phyloP scores from a whole-genome alignment of 345 rosid genomes.

The Melaleuca alternifolia region DNA sequence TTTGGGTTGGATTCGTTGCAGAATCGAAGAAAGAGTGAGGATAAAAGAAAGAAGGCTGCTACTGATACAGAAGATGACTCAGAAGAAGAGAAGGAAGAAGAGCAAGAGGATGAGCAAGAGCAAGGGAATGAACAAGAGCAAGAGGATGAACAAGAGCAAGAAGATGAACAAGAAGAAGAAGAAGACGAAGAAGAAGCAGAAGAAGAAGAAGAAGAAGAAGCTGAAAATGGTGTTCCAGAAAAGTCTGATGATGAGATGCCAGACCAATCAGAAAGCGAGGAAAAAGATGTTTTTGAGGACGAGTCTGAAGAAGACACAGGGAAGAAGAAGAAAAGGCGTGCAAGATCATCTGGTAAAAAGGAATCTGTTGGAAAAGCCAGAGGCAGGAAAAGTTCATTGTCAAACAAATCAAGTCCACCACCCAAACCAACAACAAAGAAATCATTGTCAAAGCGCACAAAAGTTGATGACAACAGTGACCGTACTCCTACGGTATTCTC shows the following conservation, averaged over 20 bases:
- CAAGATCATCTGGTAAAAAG: slow-evolving; percentile 30
- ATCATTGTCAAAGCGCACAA: slow-evolving; percentile 29
- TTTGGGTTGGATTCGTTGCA: slow-evolving; percentile 10
- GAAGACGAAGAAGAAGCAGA: not conserved
- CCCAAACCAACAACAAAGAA: slow-evolving; percentile 39
- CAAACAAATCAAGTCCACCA: slow-evolving; percentile 32
- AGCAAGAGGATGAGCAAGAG: slow-evolving; percentile 2
- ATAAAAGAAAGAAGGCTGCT: slow-evolving; percentile 21
- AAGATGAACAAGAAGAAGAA: not conserved
- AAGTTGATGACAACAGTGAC: slow-evolving; percentile 51
- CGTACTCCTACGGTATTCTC: slow-evolving; percentile 46
- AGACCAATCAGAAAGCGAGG: slow-evolving; percentile 55
- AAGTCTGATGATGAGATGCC: slow-evolving; percentile 53
- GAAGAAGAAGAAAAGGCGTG: slow-evolving; percentile 40
- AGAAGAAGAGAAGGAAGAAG: slow-evolving; percentile 41
- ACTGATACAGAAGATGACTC: slow-evolving; percentile 47
- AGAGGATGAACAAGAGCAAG: slow-evolving; percentile 1
- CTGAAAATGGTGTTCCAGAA: slow-evolving; percentile 56
- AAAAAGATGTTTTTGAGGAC: slow-evolving; percentile 52
- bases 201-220: slow-evolving; percentile 35
- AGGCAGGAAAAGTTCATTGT: slow-evolving; percentile 28
- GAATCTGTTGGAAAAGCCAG: slow-evolving; percentile 48
- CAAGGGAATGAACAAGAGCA: slow-evolving; percentile 27
- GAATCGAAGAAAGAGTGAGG: slow-evolving; percentile 50
- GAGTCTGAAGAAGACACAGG: slow-evolving; percentile 65